Conservation (phyloP, 345 rosid genomes). For the Citrus reticulata region DNA sequence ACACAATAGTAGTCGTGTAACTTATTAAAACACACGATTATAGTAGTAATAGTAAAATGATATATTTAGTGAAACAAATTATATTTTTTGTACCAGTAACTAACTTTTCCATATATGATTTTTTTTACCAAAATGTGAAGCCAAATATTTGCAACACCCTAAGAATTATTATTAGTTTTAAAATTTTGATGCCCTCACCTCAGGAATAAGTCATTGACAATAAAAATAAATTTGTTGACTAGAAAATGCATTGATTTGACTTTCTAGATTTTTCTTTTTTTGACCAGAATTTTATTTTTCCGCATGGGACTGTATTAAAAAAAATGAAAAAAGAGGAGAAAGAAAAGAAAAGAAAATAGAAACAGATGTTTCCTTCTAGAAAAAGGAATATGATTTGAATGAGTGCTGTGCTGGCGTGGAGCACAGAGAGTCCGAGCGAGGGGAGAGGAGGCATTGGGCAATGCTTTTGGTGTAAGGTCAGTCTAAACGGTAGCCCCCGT, state of each 20-base stretch:
- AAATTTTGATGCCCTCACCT: background rate
- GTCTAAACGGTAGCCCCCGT: too few species aligned
- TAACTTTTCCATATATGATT: too few species aligned
- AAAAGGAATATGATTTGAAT: background rate
- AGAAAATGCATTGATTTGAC: background rate
- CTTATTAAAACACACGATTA: too few species aligned
- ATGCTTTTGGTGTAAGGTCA: background rate
- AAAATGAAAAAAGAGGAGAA: too few species aligned
- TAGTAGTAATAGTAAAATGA: too few species aligned
- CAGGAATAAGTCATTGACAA: background rate
- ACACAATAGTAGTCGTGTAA: accelerated
- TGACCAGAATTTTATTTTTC: background rate
- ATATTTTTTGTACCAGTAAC: too few species aligned
- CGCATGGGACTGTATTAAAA: too few species aligned
- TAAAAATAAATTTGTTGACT: background rate
- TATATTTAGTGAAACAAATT: too few species aligned
- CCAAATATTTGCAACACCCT: too few species aligned
- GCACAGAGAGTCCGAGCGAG: background rate
- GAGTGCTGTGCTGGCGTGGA: background rate
- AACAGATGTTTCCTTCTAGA: background rate
- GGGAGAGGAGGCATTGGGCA: background rate
- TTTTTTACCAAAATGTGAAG: too few species aligned
- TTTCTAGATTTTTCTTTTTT: background rate
- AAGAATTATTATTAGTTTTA: too few species aligned
- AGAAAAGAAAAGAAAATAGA: background rate